Base-by-base conservation (phyloP, 2,329 filamentous ascomycete species). In the Stagonosporopsis vannaccii region DNA sequence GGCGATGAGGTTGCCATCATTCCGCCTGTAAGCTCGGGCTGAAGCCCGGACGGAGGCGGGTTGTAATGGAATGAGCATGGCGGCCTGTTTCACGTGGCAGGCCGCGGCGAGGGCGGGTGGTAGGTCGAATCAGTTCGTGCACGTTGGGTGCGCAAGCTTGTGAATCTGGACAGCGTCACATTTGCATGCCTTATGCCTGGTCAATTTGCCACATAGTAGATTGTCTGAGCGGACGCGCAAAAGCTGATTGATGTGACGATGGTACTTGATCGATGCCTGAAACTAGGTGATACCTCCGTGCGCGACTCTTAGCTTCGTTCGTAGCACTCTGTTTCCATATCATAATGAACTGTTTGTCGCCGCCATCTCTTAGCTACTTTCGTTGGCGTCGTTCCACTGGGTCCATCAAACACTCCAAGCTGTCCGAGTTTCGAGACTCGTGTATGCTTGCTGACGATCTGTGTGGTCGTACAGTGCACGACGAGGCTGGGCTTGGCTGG, bases 1-100 rank as follows among this genome's bases (percentile, higher is more conserved):
- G 90, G 88, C 25, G 91, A 96, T 71, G 92, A 96, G 78, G 90
- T 96, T 51, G 92, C 90, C 37, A 89, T 96, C 32, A 94, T 96
- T 54, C 91, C 92, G 30, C 91, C 92, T 9, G 92, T 96, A 63
- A 96, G 91, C 80, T 92, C 91, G 33, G 91, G 91, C 4, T 95
- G 75, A 84, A n/a, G n/a, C 20, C 13, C 13, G n/a, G 22, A 28
- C n/a, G n/a, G n/a, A 25, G 20, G 20, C 2, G 35, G 3, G 35
- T 20, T 20, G 17, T 20, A 3, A 40, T 23, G 36, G 36, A 23
- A 20, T 42, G 39, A 17, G 3, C 25, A 20, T 8, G 30, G 30
- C 15, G 4, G 2, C 13, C 30, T 7, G 7, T 6, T 32, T 32
- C n/a, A 7, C n/a, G 5, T 32, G 30, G 15, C 30, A 32, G 30